Conservation (phyloP, 306 rosid genomes). For the Canavalia gladiata region DNA sequence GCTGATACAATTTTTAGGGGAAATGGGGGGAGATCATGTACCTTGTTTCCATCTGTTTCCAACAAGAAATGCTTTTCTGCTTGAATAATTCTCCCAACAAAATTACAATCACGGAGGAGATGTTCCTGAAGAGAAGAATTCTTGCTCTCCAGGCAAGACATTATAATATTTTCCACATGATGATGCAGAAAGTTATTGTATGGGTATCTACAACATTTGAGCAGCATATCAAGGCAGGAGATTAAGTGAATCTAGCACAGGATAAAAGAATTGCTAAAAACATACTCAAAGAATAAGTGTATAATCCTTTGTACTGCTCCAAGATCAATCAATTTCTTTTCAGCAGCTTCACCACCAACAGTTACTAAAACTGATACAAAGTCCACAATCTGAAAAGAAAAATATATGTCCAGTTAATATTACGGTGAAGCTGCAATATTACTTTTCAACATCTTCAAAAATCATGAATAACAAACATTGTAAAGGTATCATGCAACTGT, state of each 20-base stretch:
- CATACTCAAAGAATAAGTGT: constrained; percentile 93
- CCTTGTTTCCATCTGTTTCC: constrained; percentile 74
- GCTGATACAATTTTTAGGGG: not conserved
- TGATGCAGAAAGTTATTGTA: constrained; percentile 96
- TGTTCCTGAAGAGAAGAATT: constrained; percentile 78
- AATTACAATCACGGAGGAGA: constrained; percentile 79
- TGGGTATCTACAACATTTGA: constrained; percentile 78
- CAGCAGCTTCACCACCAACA: constrained; percentile 90
- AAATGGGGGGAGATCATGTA: constrained; percentile 16
- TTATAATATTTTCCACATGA: constrained; percentile 81
- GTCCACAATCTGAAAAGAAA: constrained; percentile 80
- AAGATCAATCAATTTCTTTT: constrained; percentile 82
- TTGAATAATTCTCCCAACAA: constrained; percentile 78
- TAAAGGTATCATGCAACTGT: not conserved
- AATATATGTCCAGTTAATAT: constrained; percentile 28
- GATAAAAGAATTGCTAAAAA: constrained; percentile 39
- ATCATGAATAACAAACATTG: constrained; percentile 21
- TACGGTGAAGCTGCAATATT: constrained; percentile 34
- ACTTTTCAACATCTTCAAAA: constrained; percentile 27
- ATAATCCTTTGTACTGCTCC: constrained; percentile 87
- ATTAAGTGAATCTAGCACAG: constrained; percentile 37
- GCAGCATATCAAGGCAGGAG: constrained; percentile 46
- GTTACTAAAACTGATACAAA: constrained; percentile 87
- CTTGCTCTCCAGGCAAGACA: constrained; percentile 92
- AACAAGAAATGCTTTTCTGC: constrained; percentile 76